These are phyloP conservation scores for Karstenula rhodostoma DNA, from an alignment of 2,329 filamentous ascomycete genomes.

Conservation along the genomic window DNA sequence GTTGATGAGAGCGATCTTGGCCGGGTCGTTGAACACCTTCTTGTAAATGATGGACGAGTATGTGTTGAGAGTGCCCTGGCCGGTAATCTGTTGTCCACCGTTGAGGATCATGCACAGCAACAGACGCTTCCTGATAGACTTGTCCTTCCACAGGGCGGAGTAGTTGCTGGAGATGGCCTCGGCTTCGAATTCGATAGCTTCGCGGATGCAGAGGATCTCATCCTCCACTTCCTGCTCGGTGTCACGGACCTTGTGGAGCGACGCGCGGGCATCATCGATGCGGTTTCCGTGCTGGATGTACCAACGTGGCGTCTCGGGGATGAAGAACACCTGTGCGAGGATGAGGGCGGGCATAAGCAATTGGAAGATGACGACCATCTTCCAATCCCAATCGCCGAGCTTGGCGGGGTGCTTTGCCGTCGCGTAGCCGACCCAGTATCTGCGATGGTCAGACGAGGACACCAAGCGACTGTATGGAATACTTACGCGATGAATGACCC, in stretches of 20 bases:
- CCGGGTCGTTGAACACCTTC: slow-evolving; percentile 67
- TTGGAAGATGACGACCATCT: slow-evolving; percentile 76
- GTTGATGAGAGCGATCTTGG: slow-evolving; percentile 74
- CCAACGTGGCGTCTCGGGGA: slow-evolving; percentile 75
- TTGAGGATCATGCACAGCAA: slow-evolving; percentile 72
- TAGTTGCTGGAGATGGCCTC: slow-evolving; percentile 71
- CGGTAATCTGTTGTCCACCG: slow-evolving; percentile 74
- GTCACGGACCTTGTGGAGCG: slow-evolving; percentile 68
- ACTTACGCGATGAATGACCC: slow-evolving; percentile 67
- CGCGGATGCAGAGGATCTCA: slow-evolving; percentile 70
- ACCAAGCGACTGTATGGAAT: neutral
- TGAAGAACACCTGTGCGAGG: slow-evolving; percentile 65
- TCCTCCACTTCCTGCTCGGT: slow-evolving; percentile 72
- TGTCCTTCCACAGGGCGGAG: slow-evolving; percentile 73
- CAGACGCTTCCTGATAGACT: slow-evolving; percentile 72
- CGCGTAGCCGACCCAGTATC: slow-evolving; percentile 71
- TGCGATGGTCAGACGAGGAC: slow-evolving; percentile 2
- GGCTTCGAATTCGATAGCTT: slow-evolving; percentile 75
- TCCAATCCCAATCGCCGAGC: slow-evolving; percentile 77
- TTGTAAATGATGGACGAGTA: slow-evolving; percentile 79
- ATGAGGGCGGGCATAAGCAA: slow-evolving; percentile 72
- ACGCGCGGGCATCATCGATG: slow-evolving; percentile 66
- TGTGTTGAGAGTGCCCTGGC: slow-evolving; percentile 75
- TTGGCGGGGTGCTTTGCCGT: slow-evolving; percentile 62
- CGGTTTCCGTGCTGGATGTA: slow-evolving; percentile 68